A percentile compares a stretch with the other conserved stretches of the same genome.
These are phyloP conservation scores for Monascus ruber DNA, from an alignment of 2,329 filamentous ascomycete genomes.

Conservation along the genomic window DNA sequence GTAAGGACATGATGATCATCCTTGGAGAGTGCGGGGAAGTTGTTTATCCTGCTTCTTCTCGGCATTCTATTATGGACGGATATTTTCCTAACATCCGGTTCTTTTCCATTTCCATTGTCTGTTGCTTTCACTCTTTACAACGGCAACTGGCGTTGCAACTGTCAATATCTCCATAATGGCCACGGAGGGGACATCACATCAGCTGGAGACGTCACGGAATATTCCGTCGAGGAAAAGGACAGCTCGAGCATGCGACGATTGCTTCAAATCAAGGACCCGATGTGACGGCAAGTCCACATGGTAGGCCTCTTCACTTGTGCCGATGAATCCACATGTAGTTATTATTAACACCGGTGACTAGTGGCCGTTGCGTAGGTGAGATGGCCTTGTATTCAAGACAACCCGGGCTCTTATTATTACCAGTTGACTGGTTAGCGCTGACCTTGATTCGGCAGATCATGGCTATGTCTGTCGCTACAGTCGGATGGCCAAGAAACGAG, in stretches of 20 bases:
- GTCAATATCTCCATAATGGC: too few relatives aligned
- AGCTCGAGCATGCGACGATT: conserved; percentile 25
- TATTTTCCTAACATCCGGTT: too few relatives aligned
- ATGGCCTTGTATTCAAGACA: not conserved
- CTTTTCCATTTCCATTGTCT: too few relatives aligned
- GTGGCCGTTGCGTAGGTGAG: conserved; percentile 12
- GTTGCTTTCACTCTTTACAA: too few relatives aligned
- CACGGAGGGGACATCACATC: too few relatives aligned
- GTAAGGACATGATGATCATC: too few relatives aligned
- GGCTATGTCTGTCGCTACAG: not conserved
- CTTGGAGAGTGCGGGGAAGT: too few relatives aligned
- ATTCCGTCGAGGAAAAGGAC: too few relatives aligned
- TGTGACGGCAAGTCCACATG: conserved; percentile 31
- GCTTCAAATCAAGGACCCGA: conserved; percentile 31
- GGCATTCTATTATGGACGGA: too few relatives aligned
- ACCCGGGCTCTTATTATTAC: not conserved
- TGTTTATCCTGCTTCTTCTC: too few relatives aligned
- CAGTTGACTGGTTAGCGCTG: not conserved
- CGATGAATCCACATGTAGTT: conserved; percentile 1
- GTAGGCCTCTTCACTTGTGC: conserved; percentile 11
- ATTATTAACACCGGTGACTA: conserved; percentile 1
- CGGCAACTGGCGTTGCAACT: too few relatives aligned
- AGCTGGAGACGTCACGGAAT: too few relatives aligned
- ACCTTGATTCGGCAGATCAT: not conserved
- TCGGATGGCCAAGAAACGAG: not conserved